Evolutionary conservation across 2,329 filamentous ascomycete species (phyloP).

Genomic region (Orbilia blumenaviensis): DNA sequence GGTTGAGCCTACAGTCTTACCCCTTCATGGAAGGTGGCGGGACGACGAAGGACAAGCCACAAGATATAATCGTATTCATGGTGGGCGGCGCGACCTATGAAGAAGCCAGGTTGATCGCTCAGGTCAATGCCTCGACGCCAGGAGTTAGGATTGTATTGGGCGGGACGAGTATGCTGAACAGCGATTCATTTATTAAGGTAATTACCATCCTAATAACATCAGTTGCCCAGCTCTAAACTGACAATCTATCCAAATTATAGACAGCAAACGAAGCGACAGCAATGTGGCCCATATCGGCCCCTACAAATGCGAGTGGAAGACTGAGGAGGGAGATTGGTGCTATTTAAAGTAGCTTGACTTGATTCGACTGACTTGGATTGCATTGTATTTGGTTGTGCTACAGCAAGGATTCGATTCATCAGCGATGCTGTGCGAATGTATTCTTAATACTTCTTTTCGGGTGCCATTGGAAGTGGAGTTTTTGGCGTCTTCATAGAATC

Average conservation of each 20-base stretch:
- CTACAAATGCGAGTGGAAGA: conserved; percentile 28
- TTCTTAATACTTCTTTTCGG: conserved; percentile 15
- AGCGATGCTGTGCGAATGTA: conserved; percentile 21
- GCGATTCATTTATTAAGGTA: conserved; percentile 79
- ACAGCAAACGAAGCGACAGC: conserved; percentile 48
- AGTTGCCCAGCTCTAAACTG: not conserved
- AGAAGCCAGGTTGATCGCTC: conserved; percentile 94
- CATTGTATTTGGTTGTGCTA: not conserved
- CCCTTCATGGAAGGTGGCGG: conserved; percentile 91
- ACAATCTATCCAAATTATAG: not conserved
- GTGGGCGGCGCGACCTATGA: conserved; percentile 94
- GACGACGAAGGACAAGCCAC: conserved; percentile 89
- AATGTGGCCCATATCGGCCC: conserved; percentile 46
- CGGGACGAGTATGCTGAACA: conserved; percentile 88
- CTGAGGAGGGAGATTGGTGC: conserved; percentile 40
- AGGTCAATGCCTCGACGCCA: conserved; percentile 88
- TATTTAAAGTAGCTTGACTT: conserved; percentile 2
- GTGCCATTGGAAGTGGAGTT: conserved; percentile 45
- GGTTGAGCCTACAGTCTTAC: conserved; percentile 84
- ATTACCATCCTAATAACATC: not conserved
- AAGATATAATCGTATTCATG: conserved; percentile 95
- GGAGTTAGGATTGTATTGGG: conserved; percentile 89
- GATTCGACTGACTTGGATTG: not conserved
- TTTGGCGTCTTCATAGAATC: conserved; percentile 32
- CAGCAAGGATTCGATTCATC: conserved; percentile 14